phyloP scores from a whole-genome alignment of 2,329 filamentous ascomycete genomes.

The Cladosporium oxysporum region DNA sequence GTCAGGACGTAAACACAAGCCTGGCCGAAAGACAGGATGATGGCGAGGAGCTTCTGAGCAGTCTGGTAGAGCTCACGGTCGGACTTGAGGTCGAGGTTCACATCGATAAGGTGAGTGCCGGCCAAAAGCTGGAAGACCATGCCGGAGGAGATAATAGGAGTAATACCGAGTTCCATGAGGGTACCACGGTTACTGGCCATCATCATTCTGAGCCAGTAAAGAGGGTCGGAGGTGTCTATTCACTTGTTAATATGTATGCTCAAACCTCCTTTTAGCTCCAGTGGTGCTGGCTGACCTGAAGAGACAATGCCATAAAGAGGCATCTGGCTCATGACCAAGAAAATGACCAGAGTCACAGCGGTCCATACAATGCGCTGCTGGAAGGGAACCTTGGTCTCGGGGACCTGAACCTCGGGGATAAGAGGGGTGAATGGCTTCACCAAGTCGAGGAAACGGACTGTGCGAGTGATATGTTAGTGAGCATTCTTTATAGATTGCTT shows the following conservation, averaged over 20 bases:
- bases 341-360: conserved; percentile 81
- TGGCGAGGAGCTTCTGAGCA: conserved; percentile 94
- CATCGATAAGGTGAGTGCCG: conserved; percentile 98
- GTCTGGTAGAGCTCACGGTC: conserved; percentile 99
- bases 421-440: conserved; percentile 99
- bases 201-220: conserved; percentile 99
- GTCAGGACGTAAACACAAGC: conserved; percentile 98
- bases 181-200: conserved; percentile 82
- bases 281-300: conserved; percentile 52
- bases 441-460: conserved; percentile 98
- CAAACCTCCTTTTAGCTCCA: conserved; percentile 15
- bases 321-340: conserved; percentile 99
- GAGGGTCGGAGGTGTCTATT: conserved; percentile 79
- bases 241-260: conserved; percentile 14
- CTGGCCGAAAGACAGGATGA: conserved; percentile 96
- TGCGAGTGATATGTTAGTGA: conserved; percentile 26
- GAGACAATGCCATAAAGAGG: conserved; percentile 97
- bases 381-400: conserved; percentile 98
- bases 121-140: conserved; percentile 99
- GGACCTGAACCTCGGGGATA: conserved; percentile 97
- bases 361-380: conserved; percentile 71
- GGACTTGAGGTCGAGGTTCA: conserved; percentile 99
- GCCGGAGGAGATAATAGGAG: conserved; percentile 97
- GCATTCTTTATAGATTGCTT: neutral
- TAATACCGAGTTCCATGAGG: conserved; percentile 58